These are phyloP conservation scores for Crepidotus variabilis DNA, from an alignment of 768 basidiomycete genomes.

Conservation along the genomic window DNA sequence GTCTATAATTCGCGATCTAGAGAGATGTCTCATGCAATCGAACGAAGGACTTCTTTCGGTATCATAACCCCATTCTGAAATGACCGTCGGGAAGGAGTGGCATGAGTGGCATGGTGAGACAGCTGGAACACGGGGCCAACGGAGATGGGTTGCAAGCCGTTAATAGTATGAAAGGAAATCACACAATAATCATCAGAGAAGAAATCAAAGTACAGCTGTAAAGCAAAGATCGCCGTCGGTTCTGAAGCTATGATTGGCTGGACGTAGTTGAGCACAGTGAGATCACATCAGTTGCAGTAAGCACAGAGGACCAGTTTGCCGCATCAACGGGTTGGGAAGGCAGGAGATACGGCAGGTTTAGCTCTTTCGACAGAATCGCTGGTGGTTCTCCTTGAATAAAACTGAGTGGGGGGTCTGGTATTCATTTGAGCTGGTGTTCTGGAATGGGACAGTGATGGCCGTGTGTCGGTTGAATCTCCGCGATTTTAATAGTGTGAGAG, in stretches of 20 bases:
- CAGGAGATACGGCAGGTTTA: background rate
- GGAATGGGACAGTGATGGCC: background rate
- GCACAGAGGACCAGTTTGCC: background rate
- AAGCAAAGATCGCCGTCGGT: background rate
- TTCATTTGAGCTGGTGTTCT: background rate
- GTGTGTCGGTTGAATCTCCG: background rate
- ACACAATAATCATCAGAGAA: background rate
- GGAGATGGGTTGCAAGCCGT: background rate
- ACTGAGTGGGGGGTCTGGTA: background rate
- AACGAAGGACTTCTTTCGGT: background rate
- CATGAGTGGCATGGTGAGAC: background rate
- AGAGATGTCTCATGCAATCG: too few species aligned
- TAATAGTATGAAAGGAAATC: background rate
- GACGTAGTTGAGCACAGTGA: background rate
- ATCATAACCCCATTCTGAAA: background rate
- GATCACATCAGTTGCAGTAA: background rate
- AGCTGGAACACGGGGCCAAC: background rate
- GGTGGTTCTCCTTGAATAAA: background rate
- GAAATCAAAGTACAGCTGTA: background rate
- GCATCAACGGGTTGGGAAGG: background rate
- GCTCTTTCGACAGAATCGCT: too few species aligned
- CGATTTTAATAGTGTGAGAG: constrained; percentile 3
- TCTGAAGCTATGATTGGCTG: background rate
- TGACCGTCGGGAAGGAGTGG: background rate
- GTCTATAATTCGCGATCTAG: too few species aligned